Conservation (phyloP, 1,284 basidiomycete species). For the Limonomyces culmigenus region DNA sequence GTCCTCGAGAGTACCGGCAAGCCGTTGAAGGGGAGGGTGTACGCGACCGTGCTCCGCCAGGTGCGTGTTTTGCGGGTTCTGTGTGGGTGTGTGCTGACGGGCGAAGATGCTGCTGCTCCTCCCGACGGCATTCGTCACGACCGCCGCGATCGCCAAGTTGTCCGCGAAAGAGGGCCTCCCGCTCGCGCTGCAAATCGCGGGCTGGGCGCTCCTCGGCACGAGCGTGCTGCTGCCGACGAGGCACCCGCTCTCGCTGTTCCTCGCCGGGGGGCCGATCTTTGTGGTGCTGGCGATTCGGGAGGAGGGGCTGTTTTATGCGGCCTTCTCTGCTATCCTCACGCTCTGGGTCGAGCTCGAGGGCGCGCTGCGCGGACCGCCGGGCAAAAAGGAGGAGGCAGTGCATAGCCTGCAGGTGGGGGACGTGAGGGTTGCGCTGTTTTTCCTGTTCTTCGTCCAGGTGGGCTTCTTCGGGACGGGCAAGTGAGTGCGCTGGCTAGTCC, state of each 20-base stretch:
- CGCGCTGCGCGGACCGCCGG: slow-evolving; percentile 15
- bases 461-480: slow-evolving; percentile 84
- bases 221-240: slow-evolving; percentile 10
- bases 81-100: too few species aligned
- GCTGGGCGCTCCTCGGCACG: slow-evolving; percentile 60
- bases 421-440: slow-evolving; percentile 63
- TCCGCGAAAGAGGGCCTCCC: slow-evolving; percentile 58
- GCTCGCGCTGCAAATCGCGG: slow-evolving; percentile 35
- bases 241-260: slow-evolving; percentile 27
- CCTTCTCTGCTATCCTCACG: slow-evolving; percentile 46
- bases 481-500: too few species aligned
- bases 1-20: too few species aligned
- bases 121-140: slow-evolving; percentile 32
- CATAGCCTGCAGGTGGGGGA: slow-evolving; percentile 46
- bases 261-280: slow-evolving; percentile 65
- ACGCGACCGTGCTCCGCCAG: too few species aligned
- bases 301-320: slow-evolving; percentile 68
- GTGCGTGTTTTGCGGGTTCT: too few species aligned
- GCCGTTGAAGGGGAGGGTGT: too few species aligned
- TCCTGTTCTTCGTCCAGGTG: slow-evolving; percentile 76
- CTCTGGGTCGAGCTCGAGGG: slow-evolving; percentile 61
- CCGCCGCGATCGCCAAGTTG: slow-evolving; percentile 40
- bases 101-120: slow-evolving; percentile 23
- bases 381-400: not conserved
- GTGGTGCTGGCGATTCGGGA: slow-evolving; percentile 71